These are phyloP conservation scores for Sporothrix mexicana DNA, from an alignment of 2,329 filamentous ascomycete genomes.

Conservation along the genomic window DNA sequence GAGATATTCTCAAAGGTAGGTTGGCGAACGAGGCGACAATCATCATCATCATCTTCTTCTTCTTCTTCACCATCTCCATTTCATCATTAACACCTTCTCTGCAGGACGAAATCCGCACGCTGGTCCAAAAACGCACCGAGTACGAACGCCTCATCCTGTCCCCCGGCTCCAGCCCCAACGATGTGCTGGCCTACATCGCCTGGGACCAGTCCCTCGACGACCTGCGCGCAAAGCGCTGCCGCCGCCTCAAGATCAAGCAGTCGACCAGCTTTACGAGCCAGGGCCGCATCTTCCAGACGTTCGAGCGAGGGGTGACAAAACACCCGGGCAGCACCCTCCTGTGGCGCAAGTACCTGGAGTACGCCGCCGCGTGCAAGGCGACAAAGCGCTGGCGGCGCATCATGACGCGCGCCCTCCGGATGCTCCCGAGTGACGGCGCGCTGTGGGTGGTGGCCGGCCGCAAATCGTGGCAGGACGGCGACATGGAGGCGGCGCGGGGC, in stretches of 20 bases:
- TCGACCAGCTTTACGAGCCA: constrained; percentile 74
- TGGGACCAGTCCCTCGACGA: constrained; percentile 74
- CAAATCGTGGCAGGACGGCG: constrained; percentile 76
- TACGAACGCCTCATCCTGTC: constrained; percentile 91
- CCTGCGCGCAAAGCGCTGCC: constrained; percentile 81
- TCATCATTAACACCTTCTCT: constrained; percentile 18
- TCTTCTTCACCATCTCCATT: background rate
- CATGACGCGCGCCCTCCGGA: constrained; percentile 72
- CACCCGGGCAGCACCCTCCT: constrained; percentile 81
- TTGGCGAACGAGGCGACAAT: too few relatives aligned
- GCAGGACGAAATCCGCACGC: constrained; percentile 85
- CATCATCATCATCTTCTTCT: too few relatives aligned
- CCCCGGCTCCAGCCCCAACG: constrained; percentile 73
- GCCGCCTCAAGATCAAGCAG: constrained; percentile 75
- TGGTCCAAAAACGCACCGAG: constrained; percentile 88
- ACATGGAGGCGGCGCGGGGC: constrained; percentile 83
- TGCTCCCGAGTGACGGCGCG: constrained; percentile 82
- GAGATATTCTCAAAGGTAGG: constrained; percentile 82
- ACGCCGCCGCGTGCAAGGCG: constrained; percentile 71
- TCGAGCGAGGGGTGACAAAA: constrained; percentile 82
- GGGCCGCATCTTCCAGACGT: constrained; percentile 83
- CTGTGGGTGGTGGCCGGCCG: constrained; percentile 88
- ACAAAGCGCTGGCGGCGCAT: constrained; percentile 69
- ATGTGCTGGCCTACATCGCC: constrained; percentile 83
- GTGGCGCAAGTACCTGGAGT: constrained; percentile 91